Conservation (phyloP, 345 rosid genomes). For the Eucalyptus virginea region DNA sequence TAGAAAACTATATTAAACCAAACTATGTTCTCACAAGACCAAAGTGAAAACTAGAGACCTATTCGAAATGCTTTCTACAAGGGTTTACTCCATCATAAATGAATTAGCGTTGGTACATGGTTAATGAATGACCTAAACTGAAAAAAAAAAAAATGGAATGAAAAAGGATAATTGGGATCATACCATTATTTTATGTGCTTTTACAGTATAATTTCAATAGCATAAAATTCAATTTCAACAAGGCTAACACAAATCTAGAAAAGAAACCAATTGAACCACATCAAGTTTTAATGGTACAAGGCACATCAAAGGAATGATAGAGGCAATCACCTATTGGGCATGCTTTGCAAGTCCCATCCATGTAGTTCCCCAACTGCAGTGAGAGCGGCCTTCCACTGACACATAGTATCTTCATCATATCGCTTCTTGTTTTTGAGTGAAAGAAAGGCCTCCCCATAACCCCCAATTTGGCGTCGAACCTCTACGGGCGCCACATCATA, state of each 20-base stretch:
- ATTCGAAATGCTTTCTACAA: fast-evolving
- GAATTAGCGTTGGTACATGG: background rate
- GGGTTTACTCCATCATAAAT: background rate
- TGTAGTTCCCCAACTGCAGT: background rate
- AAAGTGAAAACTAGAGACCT: background rate
- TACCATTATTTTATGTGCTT: background rate
- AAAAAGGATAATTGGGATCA: background rate
- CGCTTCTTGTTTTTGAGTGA: background rate
- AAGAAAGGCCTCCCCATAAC: background rate
- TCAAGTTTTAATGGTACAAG: too few species aligned
- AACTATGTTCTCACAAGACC: background rate
- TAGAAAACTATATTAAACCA: fast-evolving
- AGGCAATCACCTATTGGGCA: background rate
- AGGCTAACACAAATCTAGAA: too few species aligned
- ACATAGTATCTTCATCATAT: background rate
- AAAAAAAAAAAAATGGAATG: background rate
- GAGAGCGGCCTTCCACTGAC: background rate
- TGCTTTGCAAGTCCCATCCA: background rate
- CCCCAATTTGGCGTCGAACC: background rate
- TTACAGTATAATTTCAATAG: background rate
- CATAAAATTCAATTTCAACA: background rate
- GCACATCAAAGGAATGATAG: background rate
- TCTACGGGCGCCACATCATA: background rate
- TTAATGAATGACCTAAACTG: background rate
- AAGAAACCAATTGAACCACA: background rate